phyloP scores from a whole-genome alignment of 1,284 basidiomycete species.

The Marasmius tenuissimus region DNA sequence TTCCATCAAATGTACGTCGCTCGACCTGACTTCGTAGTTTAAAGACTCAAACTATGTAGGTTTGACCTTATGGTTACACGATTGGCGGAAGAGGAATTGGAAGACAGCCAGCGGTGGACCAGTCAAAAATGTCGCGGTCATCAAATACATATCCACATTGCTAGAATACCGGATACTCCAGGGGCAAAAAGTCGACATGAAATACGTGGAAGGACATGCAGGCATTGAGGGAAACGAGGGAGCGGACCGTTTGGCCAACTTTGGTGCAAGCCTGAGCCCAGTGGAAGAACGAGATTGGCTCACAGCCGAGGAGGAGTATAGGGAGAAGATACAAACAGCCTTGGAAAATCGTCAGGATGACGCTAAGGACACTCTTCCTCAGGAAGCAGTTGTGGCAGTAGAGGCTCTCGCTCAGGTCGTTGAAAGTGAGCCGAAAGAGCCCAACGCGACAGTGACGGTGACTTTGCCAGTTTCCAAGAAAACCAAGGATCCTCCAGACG shows the following conservation, averaged over 20 bases:
- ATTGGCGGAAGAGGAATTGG: slow-evolving; percentile 60
- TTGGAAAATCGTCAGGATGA: neutral
- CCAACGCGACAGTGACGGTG: too few relatives aligned
- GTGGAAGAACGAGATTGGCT: slow-evolving; percentile 59
- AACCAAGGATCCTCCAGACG: neutral
- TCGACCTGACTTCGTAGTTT: neutral
- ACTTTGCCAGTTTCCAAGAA: neutral
- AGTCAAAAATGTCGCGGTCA: slow-evolving; percentile 67
- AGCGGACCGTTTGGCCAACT: slow-evolving; percentile 69
- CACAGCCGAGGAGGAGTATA: neutral
- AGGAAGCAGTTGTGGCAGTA: neutral
- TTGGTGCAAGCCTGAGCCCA: slow-evolving; percentile 42
- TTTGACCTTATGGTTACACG: slow-evolving; percentile 60
- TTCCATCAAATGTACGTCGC: slow-evolving; percentile 61
- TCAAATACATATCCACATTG: slow-evolving; percentile 60
- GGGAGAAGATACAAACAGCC: slow-evolving; percentile 5
- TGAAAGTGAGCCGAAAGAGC: too few relatives aligned
- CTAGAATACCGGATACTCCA: slow-evolving; percentile 44
- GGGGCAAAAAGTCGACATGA: slow-evolving; percentile 56
- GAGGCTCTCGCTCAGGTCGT: too few relatives aligned
- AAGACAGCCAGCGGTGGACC: slow-evolving; percentile 43
- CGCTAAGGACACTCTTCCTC: neutral
- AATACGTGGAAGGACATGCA: slow-evolving; percentile 72
- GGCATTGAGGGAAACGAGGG: slow-evolving; percentile 77
- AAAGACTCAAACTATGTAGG: slow-evolving; percentile 39